A percentile compares a stretch with the other conserved stretches of the same genome.
Conservation (phyloP, 2,329 filamentous ascomycete species). For the Fusarium sacchari region DNA sequence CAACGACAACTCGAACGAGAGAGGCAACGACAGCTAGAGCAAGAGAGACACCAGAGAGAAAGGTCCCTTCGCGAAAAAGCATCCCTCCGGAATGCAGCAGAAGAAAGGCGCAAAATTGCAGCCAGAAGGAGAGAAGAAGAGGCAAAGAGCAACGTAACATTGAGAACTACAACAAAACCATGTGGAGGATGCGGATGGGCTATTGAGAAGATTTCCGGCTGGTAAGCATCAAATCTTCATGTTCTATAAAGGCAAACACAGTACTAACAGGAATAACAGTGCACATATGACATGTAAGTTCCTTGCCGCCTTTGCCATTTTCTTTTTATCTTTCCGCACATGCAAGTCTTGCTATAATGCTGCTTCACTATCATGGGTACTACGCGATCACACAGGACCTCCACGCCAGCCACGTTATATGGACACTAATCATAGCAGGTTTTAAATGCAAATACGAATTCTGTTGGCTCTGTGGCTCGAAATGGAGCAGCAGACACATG, state of each 20-base stretch:
- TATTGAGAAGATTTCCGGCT: constrained; percentile 55
- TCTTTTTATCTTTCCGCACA: not conserved
- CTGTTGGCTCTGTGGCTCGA: constrained; percentile 48
- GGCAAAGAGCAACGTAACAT: constrained; percentile 41
- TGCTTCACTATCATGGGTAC: constrained; percentile 1
- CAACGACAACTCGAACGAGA: not conserved
- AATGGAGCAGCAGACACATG: constrained; percentile 36
- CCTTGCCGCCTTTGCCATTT: not conserved
- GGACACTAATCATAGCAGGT: constrained; percentile 43
- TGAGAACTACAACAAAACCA: constrained; percentile 49
- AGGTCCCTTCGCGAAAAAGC: constrained; percentile 37
- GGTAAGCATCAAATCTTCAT: constrained; percentile 47
- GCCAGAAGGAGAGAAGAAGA: constrained; percentile 50
- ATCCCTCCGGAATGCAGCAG: constrained; percentile 41
- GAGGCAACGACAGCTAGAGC: not conserved
- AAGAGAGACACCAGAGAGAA: too few species aligned
- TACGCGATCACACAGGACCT: constrained; percentile 23
- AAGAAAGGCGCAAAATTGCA: constrained; percentile 42
- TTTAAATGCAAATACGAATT: constrained; percentile 48
- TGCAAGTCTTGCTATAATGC: not conserved
- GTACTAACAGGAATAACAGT: constrained; percentile 44
- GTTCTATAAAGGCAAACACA: not conserved
- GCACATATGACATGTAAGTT: constrained; percentile 56
- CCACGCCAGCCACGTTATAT: not conserved
- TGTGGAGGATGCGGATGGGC: constrained; percentile 52